Conservation (phyloP, 352 stramenopile genomes). For the Peronospora belbahrii region DNA sequence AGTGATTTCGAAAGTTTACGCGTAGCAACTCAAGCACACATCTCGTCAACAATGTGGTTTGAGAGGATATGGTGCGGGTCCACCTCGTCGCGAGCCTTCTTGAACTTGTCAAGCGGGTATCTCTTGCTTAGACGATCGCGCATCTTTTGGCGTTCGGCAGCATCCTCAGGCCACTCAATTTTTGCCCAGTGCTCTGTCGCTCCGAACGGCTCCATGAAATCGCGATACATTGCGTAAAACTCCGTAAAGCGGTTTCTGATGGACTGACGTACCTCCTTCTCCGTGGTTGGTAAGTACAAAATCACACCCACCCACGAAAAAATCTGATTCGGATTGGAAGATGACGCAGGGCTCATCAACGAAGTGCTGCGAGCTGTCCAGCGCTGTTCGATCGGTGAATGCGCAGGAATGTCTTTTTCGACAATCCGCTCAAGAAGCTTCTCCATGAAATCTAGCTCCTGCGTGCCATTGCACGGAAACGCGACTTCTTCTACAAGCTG, state of each 20-base stretch:
- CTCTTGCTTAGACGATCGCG: constrained; percentile 54
- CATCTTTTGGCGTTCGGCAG: constrained; percentile 41
- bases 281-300: constrained; percentile 88
- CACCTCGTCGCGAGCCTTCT: constrained; percentile 76
- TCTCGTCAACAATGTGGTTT: constrained; percentile 84
- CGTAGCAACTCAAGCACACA: constrained; percentile 29
- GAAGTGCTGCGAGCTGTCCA: constrained; percentile 91
- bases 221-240: constrained; percentile 88
- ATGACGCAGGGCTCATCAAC: constrained; percentile 88
- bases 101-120: constrained; percentile 90
- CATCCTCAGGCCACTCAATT: constrained; percentile 83
- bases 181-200: constrained; percentile 96
- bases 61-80: constrained; percentile 91
- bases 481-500: constrained; percentile 97
- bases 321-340: constrained; percentile 52
- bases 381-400: constrained; percentile 96
- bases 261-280: constrained; percentile 39
- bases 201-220: constrained; percentile 85
- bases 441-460: constrained; percentile 92
- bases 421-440: constrained; percentile 90
- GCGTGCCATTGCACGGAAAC: constrained; percentile 78
- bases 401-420: constrained; percentile 87
- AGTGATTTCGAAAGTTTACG: not conserved
- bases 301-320: constrained; percentile 98
- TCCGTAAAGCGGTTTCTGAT: constrained; percentile 90